phyloP scores from a whole-genome alignment of 2,329 filamentous ascomycete genomes.

The Colletotrichum coccodes region DNA sequence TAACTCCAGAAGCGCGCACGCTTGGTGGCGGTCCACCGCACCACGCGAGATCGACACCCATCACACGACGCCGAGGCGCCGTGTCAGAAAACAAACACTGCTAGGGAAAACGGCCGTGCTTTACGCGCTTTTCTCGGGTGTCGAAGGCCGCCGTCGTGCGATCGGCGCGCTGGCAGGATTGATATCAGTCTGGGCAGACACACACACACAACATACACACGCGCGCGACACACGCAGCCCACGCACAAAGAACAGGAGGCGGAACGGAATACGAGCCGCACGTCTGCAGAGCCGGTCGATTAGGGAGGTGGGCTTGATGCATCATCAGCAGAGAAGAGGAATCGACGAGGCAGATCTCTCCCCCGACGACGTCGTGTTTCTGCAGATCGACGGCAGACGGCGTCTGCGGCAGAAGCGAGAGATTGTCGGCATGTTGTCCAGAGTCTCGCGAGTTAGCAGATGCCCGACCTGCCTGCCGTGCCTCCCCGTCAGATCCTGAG shows the following conservation, averaged over 20 bases:
- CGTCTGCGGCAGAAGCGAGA: not conserved
- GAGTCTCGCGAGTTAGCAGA: not conserved
- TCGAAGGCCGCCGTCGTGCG: not conserved
- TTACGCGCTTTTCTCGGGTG: not conserved
- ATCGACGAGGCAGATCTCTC: not conserved
- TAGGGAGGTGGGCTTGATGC: not conserved
- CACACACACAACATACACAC: not conserved
- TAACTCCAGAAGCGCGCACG: not conserved
- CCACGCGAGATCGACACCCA: not conserved
- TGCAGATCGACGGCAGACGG: not conserved
- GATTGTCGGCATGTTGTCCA: not conserved
- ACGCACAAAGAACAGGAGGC: not conserved
- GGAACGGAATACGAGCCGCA: conserved; percentile 26
- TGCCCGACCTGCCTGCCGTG: not conserved
- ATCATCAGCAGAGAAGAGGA: not conserved
- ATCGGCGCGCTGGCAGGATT: not conserved
- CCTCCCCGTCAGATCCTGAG: not conserved
- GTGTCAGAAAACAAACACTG: not conserved
- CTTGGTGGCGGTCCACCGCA: not conserved
- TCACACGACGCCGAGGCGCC: not conserved
- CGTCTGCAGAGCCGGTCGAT: not conserved
- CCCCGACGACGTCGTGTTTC: not conserved
- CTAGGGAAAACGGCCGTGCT: not conserved
- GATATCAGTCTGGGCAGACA: conserved; percentile 1
- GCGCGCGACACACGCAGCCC: too few species aligned